Evolutionary conservation across 768 basidiomycete species (phyloP).

Genomic region (Tulasnella sp.): DNA sequence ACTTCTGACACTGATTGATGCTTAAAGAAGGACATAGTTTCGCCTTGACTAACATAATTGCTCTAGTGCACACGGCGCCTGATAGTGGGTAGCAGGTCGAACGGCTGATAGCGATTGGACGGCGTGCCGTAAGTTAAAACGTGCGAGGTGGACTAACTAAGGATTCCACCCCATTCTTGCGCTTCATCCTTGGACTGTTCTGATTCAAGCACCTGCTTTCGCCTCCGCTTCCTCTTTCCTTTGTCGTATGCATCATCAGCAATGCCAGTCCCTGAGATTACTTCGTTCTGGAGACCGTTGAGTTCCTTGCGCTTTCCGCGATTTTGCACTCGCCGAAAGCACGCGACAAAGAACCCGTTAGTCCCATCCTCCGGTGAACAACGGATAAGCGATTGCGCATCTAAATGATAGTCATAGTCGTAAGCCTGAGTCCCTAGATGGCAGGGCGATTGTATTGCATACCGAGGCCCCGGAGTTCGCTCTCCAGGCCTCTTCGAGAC

Average conservation of each 20-base stretch:
- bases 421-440: neutral
- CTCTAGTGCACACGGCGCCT: neutral
- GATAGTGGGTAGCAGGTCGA: neutral
- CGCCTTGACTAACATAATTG: neutral
- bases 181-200: neutral
- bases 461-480: slow-evolving; percentile 55
- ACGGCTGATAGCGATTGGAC: neutral
- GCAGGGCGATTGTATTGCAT: neutral
- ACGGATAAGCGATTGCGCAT: slow-evolving; percentile 61
- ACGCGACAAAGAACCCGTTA: slow-evolving; percentile 98
- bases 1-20: neutral
- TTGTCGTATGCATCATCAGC: slow-evolving; percentile 5
- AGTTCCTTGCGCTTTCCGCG: slow-evolving; percentile 23
- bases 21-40: neutral
- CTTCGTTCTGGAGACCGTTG: neutral
- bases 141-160: neutral
- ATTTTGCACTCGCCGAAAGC: slow-evolving; percentile 52
- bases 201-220: neutral
- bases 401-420: slow-evolving; percentile 37
- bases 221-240: slow-evolving; percentile 18
- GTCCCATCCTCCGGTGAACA: slow-evolving; percentile 78
- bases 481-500: slow-evolving; percentile 70
- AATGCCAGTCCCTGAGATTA: neutral
- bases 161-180: slow-evolving; percentile 21
- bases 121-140: neutral